Percentiles rank a stretch among this genome's conserved stretches.
These are phyloP conservation scores for Bryoerythrophyllum caledonicum DNA, from an alignment of 225 moss, liverwort and hornwort genomes.

Conservation along the genomic window DNA sequence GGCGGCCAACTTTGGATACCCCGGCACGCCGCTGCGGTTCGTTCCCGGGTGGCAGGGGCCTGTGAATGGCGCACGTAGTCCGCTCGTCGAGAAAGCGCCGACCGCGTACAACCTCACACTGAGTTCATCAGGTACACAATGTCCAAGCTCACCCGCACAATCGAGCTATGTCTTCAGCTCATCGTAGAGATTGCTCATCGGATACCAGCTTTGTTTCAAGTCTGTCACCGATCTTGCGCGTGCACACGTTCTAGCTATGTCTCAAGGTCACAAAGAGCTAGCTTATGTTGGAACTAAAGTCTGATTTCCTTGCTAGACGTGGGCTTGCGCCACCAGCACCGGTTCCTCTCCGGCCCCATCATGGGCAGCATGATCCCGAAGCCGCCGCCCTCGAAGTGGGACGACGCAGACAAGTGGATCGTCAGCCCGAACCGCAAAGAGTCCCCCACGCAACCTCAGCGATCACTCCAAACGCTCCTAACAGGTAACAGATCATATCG, in stretches of 20 bases:
- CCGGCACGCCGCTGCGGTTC: slow-evolving; percentile 37
- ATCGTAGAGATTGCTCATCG: neutral
- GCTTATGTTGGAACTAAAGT: neutral
- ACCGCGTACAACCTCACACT: slow-evolving; percentile 23
- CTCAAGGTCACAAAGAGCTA: neutral
- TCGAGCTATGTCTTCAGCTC: too few species aligned
- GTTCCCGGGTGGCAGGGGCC: slow-evolving; percentile 25
- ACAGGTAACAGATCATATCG: slow-evolving; percentile 23
- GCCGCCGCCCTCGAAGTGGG: slow-evolving; percentile 54
- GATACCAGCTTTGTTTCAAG: neutral
- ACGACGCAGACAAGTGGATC: slow-evolving; percentile 56
- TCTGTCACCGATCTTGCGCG: neutral
- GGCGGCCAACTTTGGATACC: slow-evolving; percentile 31
- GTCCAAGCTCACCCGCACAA: neutral
- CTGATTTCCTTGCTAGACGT: slow-evolving; percentile 20
- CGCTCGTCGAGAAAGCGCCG: slow-evolving; percentile 26
- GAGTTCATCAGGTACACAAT: slow-evolving; percentile 32
- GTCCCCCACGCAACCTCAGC: slow-evolving; percentile 32
- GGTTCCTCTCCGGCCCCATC: slow-evolving; percentile 45
- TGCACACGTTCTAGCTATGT: neutral
- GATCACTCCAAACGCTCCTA: slow-evolving; percentile 30
- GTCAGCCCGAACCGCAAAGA: slow-evolving; percentile 41
- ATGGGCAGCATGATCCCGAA: slow-evolving; percentile 43
- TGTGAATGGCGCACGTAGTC: slow-evolving; percentile 1
- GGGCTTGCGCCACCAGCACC: slow-evolving; percentile 31